Evolutionary conservation across 345 rosid genomes (phyloP), one percentile per base, ranked within the genome.

Genomic region (Linum tenue): DNA sequence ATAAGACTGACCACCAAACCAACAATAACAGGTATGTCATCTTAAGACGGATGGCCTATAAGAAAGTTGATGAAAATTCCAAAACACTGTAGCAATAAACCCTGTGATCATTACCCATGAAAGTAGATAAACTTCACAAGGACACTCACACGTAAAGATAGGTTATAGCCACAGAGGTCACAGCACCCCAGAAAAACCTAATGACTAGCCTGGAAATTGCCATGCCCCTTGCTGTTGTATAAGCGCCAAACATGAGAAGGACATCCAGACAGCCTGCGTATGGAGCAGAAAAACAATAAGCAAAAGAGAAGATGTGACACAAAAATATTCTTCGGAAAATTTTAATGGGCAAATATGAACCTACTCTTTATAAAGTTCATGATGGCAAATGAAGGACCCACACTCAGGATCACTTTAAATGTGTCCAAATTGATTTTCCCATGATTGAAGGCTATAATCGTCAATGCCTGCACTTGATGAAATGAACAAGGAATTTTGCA

Each of bases 191-290:
- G 72, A 94, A 80, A 72, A 94, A 90, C 73, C 83, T 79, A 69
- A 94, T 90, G 72, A 94, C 80, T 60, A 94, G 79, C 78, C 97
- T 85, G 44, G 99, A 90, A 73, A 94, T 84, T 65, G 99, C 99
- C 99, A 94, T 90, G 81, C 91, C 99, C 80, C 97, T 83, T 8
- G 97, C 86, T 22, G 90, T 82, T 64, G 82, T 71, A 78, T 94
- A 94, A 37, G 99, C 97, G 60, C 99, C 99, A 76, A 74, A 88
- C 91, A 83, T 94, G 70, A 94, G 92, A 69, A 94, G 61, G 63
- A 88, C 95, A 78, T 94, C 99, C 64, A 90, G 80, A 82, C 79
- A 79, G 77, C 91, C 99, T 94, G 75, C 59, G 57, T 35, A 53
- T 56, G 75, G 58, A 71, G 60, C 65, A 70, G 74, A 66, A 15